phyloP scores from a whole-genome alignment of 257 asterid genomes.

The Solanum tacnaense region DNA sequence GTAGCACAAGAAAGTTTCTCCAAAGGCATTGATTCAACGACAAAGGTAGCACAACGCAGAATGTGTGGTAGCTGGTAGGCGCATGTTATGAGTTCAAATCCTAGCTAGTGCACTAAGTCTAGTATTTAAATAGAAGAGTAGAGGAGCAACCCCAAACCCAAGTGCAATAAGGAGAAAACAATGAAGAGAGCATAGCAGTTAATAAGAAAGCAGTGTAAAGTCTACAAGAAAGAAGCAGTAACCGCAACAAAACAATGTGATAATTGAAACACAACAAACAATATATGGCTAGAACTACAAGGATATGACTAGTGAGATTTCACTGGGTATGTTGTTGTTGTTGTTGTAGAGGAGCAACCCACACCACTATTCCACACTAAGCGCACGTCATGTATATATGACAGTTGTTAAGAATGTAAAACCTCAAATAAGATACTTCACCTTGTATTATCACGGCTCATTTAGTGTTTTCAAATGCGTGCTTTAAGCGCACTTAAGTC shows the following conservation, averaged over 20 bases:
- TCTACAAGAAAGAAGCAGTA: too few relatives aligned
- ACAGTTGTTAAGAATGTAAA: not conserved
- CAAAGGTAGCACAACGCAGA: not conserved
- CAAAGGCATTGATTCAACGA: not conserved
- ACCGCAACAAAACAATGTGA: too few relatives aligned
- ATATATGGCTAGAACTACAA: too few relatives aligned
- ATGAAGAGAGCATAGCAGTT: too few relatives aligned
- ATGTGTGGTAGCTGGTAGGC: not conserved
- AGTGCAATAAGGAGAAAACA: too few relatives aligned
- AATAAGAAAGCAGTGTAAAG: too few relatives aligned
- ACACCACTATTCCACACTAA: not conserved
- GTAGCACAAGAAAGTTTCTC: not conserved
- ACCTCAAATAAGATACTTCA: not conserved
- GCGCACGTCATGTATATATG: not conserved
- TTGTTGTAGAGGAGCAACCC: too few relatives aligned
- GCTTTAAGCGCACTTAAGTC: too few relatives aligned
- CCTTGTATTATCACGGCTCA: not conserved
- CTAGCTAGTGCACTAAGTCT: not conserved
- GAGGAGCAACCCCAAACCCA: not conserved
- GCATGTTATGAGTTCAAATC: not conserved
- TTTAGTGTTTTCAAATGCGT: too few relatives aligned
- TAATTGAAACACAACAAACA: too few relatives aligned
- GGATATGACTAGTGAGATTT: too few relatives aligned
- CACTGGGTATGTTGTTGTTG: too few relatives aligned
- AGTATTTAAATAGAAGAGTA: not conserved